Conservation (phyloP, 768 basidiomycete genomes). For the Rhizopogon vinicolor region DNA sequence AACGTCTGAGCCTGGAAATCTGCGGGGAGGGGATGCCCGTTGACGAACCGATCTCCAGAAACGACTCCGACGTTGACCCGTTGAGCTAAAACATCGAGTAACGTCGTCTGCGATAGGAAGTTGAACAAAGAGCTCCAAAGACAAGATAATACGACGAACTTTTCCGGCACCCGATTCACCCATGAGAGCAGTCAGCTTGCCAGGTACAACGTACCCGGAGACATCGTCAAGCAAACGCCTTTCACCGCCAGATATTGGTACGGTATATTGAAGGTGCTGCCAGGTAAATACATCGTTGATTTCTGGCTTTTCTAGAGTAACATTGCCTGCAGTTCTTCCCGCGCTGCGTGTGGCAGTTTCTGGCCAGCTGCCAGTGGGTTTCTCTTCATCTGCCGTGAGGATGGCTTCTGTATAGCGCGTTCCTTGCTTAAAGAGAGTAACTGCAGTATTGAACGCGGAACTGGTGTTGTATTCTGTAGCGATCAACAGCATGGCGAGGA, state of each 20-base stretch:
- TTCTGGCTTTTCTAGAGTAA: conserved; percentile 25
- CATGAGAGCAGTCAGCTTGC: conserved; percentile 49
- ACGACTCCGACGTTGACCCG: conserved; percentile 44
- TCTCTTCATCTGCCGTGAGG: conserved; percentile 16
- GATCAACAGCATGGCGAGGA: conserved; percentile 31
- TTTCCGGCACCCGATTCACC: conserved; percentile 33
- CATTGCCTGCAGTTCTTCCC: conserved; percentile 11
- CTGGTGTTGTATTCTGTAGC: conserved; percentile 29
- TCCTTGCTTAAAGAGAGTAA: conserved; percentile 17
- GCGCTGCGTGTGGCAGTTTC: neutral
- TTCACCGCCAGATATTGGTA: conserved; percentile 37
- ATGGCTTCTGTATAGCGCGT: neutral
- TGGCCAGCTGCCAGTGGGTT: neutral
- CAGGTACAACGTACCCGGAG: conserved; percentile 46
- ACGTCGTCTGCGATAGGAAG: conserved; percentile 43
- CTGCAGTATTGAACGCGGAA: conserved; percentile 25
- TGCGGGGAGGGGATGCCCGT: conserved; percentile 45
- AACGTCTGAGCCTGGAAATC: conserved; percentile 64
- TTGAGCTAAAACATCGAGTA: conserved; percentile 55
- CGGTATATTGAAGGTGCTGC: conserved; percentile 64
- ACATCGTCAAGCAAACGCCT: conserved; percentile 41
- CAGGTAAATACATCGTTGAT: conserved; percentile 70
- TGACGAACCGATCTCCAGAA: conserved; percentile 48
- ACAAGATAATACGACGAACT: conserved; percentile 7
- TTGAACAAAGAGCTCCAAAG: neutral